Evolutionary conservation across 2,329 filamentous ascomycete species (phyloP), one percentile per base, ranked within the genome.

Genomic region (Aureobasidium sp.): DNA sequence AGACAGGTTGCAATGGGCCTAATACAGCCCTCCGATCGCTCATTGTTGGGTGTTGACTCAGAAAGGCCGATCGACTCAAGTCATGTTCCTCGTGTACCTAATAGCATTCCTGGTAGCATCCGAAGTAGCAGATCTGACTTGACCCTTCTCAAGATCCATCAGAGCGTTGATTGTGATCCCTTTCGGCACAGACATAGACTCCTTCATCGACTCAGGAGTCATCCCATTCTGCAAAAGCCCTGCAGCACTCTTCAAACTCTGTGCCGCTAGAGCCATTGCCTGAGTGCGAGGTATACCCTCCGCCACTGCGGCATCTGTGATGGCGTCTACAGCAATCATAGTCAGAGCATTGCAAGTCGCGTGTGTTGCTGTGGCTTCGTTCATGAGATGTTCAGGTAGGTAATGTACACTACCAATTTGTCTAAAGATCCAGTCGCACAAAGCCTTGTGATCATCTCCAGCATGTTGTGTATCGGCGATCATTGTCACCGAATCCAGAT

Each of bases 311-410:
- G 65, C 68, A 60, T 69, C 68, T 20, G 66, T 66, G 29, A 67
- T 64, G 4, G 68, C 66, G 42, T 70, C 68, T 7, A 67, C 60
- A 5, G 65, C 68, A 27, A 68, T 62, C 39, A 70, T 68, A 2
- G 64, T 56, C 4, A 70, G 63, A 36, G 68, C 68, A 53, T 70
- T 67, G 23, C 68, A 66, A 10, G 66, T 68, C n/a, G 68, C 67
- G 9, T 66, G 64, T 5, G 66, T 64, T 4, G 68, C 68, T 36
- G 68, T 70, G 2, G 68, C 67, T 17, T 66, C 62, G 47, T 67
- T 62, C 66, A 70, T 69, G 5, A 69, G 62, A 4, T 42, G 37
- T 48, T 70, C 68, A 3, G 68, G 62, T 20, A 70, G 51, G 4
- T 61, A 63, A 27, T 68, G 63, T 2, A 64, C 51, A 6, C 61